Evolutionary conservation across 1,284 basidiomycete species (phyloP), one percentile per base, ranked within the genome.

Genomic region (Neonothopanus nambi): DNA sequence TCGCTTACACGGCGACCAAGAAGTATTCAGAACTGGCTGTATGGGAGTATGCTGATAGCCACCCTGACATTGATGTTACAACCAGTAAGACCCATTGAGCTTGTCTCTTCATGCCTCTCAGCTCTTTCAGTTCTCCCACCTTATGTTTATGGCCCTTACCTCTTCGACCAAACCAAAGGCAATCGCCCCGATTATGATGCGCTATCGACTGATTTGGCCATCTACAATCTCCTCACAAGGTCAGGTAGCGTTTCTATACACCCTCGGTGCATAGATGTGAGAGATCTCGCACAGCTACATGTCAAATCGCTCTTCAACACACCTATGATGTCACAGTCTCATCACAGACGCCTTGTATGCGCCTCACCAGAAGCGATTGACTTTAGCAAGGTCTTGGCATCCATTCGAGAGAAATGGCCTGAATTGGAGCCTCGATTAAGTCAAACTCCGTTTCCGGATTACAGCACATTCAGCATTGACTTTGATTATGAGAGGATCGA

Each of bases 1-100:
- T 39, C 2, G 23, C 23, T 3, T 55, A 55, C 36, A n/a, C 18
- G 17, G 48, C 39, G 7, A 17, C 33, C 11, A 55, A 55, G 38
- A 44, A 37, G 3, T 40, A 40, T 17, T 47, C 53, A 18, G 53
- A 55, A 21, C 30, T 41, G 24, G 48, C 38, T 12, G 26, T 55
- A 36, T 42, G 48, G 33, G 39, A 42, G 18, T 55, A 35, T 17
- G 39, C 39, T 15, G 40, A 44, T 26, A 41, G 38, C 8, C 53
- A 55, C 30, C 43, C 43, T 55, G 20, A 55, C 11, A 5, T 55
- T 21, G 47, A 55, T 35, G 37, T 49, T 7, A 37, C 53, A 1
- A 33, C 43, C n/a, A 33, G 46, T 55, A 43, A 1, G 41, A 11
- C 8, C 8, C 24, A 3, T 28, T 30, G 13, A 8, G 26, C 18